Conservation (phyloP, 2,329 filamentous ascomycete genomes). For the Pseudocercospora ulei region DNA sequence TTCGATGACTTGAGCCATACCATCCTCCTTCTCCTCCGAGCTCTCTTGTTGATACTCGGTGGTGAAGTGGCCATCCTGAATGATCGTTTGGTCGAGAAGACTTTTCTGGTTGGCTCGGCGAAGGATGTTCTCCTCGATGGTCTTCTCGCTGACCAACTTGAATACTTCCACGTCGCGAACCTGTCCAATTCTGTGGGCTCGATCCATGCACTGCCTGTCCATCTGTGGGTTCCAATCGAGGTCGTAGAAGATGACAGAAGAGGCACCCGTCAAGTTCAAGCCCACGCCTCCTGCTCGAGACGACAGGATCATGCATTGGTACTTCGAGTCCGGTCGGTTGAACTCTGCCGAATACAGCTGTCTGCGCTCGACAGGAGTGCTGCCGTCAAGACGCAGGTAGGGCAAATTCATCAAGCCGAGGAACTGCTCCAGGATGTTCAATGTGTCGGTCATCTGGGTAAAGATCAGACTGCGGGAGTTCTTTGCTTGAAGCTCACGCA, state of each 20-base stretch:
- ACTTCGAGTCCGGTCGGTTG: conserved; percentile 76
- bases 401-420: conserved; percentile 96
- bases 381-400: conserved; percentile 91
- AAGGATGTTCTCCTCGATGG: conserved; percentile 94
- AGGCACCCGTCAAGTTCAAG: conserved; percentile 91
- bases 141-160: conserved; percentile 52
- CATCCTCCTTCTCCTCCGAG: conserved; percentile 53
- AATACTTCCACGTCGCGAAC: conserved; percentile 98
- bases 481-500: conserved; percentile 76
- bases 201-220: conserved; percentile 98
- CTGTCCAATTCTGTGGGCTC: conserved; percentile 93
- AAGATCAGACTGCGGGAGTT: conserved; percentile 95
- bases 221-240: conserved; percentile 99
- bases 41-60: conserved; percentile 59
- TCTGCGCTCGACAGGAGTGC: conserved; percentile 88
- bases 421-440: conserved; percentile 95
- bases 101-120: conserved; percentile 96
- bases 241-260: conserved; percentile 98
- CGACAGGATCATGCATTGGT: conserved; percentile 89
- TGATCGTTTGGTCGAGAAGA: conserved; percentile 94
- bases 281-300: conserved; percentile 88
- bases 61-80: conserved; percentile 95
- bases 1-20: conserved; percentile 75
- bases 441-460: conserved; percentile 97
- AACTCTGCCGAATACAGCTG: conserved; percentile 94